Evolutionary conservation across 2,329 filamentous ascomycete species (phyloP).

Genomic region (Didymellaceae sp.): DNA sequence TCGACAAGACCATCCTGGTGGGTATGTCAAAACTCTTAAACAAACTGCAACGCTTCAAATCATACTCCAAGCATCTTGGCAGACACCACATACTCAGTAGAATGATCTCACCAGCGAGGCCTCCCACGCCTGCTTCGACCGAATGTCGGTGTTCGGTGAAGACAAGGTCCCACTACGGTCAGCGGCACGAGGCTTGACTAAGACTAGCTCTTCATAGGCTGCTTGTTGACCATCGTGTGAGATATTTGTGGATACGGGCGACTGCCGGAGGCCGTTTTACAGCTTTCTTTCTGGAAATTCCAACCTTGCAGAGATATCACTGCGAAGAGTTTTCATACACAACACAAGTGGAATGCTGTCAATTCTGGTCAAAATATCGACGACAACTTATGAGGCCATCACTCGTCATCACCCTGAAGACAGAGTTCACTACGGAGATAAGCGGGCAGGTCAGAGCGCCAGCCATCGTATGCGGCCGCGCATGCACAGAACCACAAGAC

Average conservation of each 20-base stretch:
- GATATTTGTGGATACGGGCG: constrained; percentile 11
- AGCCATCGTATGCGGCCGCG: constrained; percentile 5
- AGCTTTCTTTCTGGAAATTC: constrained; percentile 13
- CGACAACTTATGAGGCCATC: too few species aligned
- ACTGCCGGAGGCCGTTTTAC: constrained; percentile 18
- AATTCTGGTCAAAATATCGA: background rate
- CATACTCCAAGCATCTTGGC: constrained; percentile 11
- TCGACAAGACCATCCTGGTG: background rate
- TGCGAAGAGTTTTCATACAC: constrained; percentile 1
- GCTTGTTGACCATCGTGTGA: constrained; percentile 2
- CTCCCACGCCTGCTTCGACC: constrained; percentile 12
- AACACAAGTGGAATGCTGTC: constrained; percentile 6
- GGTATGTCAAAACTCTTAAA: too few species aligned
- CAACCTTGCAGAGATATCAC: constrained; percentile 14
- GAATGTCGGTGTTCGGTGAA: constrained; percentile 13
- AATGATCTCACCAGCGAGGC: too few species aligned
- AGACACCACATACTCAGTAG: constrained; percentile 2
- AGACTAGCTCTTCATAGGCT: constrained; percentile 8
- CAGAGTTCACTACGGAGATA: constrained; percentile 2
- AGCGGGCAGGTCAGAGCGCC: constrained; percentile 1
- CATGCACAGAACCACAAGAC: constrained; percentile 16
- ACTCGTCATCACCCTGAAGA: background rate
- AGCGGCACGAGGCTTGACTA: constrained; percentile 15
- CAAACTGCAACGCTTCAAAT: background rate
- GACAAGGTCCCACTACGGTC: constrained; percentile 4